phyloP scores from a whole-genome alignment of 495 filamentous ascomycete species.

The Neurospora sp. region DNA sequence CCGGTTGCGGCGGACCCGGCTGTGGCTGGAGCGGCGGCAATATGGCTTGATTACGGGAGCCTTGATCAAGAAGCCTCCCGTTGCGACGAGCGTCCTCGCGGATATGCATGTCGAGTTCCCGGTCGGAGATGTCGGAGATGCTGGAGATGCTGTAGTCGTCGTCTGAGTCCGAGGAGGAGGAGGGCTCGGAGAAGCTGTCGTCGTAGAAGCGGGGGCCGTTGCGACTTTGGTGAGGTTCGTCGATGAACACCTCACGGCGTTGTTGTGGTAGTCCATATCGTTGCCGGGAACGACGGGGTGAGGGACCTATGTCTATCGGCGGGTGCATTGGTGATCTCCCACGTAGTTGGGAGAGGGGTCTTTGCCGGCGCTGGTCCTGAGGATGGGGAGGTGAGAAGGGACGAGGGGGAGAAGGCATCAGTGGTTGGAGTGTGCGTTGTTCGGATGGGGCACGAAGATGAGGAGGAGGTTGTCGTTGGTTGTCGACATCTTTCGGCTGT shows the following conservation, averaged over 20 bases:
- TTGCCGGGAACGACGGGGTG: background rate
- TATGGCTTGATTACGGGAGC: background rate
- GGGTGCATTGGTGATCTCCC: background rate
- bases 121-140: slow-evolving; percentile 27
- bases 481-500: background rate
- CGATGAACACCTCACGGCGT: background rate
- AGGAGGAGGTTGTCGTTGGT: background rate
- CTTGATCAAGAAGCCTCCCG: background rate
- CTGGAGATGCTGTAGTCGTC: slow-evolving; percentile 25
- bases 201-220: background rate
- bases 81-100: background rate
- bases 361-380: background rate
- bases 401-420: background rate
- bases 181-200: background rate
- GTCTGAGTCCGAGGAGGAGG: slow-evolving; percentile 5
- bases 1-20: background rate
- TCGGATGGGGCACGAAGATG: background rate
- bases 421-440: background rate
- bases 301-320: background rate
- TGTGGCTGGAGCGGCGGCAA: background rate
- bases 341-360: background rate
- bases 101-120: slow-evolving; percentile 23
- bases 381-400: background rate
- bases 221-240: background rate
- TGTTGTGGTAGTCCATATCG: background rate